These are phyloP conservation scores for Podosphaera fusca DNA, from an alignment of 2,329 filamentous ascomycete genomes.

Conservation along the genomic window DNA sequence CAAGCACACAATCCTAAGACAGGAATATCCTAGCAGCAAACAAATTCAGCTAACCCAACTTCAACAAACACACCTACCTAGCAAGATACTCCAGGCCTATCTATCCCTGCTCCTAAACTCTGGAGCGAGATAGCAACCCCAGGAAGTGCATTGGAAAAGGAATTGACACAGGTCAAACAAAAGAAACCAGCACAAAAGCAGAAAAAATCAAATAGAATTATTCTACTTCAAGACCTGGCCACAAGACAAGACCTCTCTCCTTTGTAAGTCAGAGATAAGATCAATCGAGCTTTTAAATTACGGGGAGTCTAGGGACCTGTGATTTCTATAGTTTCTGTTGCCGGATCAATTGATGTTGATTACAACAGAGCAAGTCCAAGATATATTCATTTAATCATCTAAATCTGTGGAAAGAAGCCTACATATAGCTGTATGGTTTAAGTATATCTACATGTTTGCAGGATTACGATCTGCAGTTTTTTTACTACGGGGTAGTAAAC, in stretches of 20 bases:
- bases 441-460: too few species aligned
- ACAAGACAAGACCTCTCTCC: background rate
- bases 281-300: background rate
- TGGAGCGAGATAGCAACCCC: background rate
- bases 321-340: background rate
- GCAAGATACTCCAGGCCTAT: too few species aligned
- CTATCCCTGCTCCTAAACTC: background rate
- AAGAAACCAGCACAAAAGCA: background rate
- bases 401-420: too few species aligned
- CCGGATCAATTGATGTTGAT: too few species aligned
- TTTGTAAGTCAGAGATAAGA: background rate
- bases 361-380: too few species aligned
- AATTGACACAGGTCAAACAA: background rate
- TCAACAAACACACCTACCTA: too few species aligned
- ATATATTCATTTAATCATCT: too few species aligned
- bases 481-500: too few species aligned
- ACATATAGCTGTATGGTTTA: too few species aligned
- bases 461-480: too few species aligned
- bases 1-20: background rate
- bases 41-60: too few species aligned
- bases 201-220: background rate
- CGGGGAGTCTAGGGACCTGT: background rate
- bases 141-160: background rate
- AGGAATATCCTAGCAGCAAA: background rate
- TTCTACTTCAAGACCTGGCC: background rate